Evolutionary conservation across 139 green algal species (phyloP).

Genomic region (Chlorella sp.): DNA sequence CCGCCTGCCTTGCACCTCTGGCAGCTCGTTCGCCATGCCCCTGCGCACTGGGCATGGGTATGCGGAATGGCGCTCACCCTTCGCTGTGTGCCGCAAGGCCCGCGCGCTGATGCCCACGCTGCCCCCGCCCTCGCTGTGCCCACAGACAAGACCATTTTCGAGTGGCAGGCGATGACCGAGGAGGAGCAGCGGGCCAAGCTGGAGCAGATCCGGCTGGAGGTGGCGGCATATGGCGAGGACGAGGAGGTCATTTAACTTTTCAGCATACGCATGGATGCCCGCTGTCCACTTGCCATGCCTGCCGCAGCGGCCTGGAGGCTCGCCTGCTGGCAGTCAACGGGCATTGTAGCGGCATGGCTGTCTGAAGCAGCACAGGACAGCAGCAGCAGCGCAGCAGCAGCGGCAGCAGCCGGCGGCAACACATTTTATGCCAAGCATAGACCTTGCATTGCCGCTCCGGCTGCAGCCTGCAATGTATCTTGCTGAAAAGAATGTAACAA

Average conservation of each 20-base stretch:
- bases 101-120: not conserved
- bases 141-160: slow-evolving; percentile 65
- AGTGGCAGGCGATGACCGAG: slow-evolving; percentile 23
- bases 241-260: too few species aligned
- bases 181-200: slow-evolving; percentile 27
- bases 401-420: too few species aligned
- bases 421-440: too few species aligned
- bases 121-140: not conserved
- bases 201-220: slow-evolving; percentile 2
- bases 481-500: too few species aligned
- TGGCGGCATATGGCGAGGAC: not conserved
- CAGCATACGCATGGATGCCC: too few species aligned
- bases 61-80: not conserved
- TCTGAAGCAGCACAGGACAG: not conserved
- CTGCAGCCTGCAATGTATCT: too few species aligned
- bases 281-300: too few species aligned
- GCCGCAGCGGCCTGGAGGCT: not conserved
- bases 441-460: too few species aligned
- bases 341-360: not conserved
- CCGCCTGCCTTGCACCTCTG: not conserved
- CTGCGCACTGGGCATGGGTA: not conserved
- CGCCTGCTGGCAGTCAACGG: not conserved
- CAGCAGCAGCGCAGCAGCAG: too few species aligned
- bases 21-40: not conserved
- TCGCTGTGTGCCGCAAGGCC: not conserved